Evolutionary conservation across 2,329 filamentous ascomycete species (phyloP), one percentile per base, ranked within the genome.

Genomic region (Alternaria ventricosa): DNA sequence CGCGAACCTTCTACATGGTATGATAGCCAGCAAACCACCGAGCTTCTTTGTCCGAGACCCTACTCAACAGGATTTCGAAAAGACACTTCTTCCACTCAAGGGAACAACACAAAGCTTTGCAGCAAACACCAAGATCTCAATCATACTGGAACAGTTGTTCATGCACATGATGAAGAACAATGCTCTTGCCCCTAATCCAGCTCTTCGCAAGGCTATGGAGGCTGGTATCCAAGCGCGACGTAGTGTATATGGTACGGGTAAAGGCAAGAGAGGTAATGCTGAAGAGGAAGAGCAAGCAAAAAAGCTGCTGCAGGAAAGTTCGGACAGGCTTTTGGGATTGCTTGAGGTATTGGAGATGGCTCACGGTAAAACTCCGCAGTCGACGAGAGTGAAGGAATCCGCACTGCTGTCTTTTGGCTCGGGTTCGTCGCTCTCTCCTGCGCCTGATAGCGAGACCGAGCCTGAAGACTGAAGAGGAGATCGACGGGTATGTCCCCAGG

Each of bases 201-300:
- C 50, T 3, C 54, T 90, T 15, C 79, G 79, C 41, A 59, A 75
- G 0, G 84, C 86, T 0, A 80, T 87, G n/a, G 80, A 86, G 63
- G 64, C 71, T 18, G 89, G 89, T 0, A 87, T 90, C 46, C 53
- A 78, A 30, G 83, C 81, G 2, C 81, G 89, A n/a, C 76, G 80
- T 8, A 77, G 78, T 1, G 81, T 82, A 0, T 81, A 78, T 55
- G 81, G 75, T 3, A 83, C 83, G 23, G 82, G 77, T 45, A 82
- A 81, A 64, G 84, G 80, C 55, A 85, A 80, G 68, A 82, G 78
- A 63, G 80, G 74, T 0, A 78, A 75, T 46, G 66, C 66, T 11
- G 62, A 68, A 5, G 77, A 78, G 44, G 81, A 83, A 56, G 75
- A 75, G n/a, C 71, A 79, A 23, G 79, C 77, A 4, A 75, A 74